These are phyloP conservation scores for Dipodascus geniculatus DNA, from an alignment of 805 yeast species.

Conservation along the genomic window DNA sequence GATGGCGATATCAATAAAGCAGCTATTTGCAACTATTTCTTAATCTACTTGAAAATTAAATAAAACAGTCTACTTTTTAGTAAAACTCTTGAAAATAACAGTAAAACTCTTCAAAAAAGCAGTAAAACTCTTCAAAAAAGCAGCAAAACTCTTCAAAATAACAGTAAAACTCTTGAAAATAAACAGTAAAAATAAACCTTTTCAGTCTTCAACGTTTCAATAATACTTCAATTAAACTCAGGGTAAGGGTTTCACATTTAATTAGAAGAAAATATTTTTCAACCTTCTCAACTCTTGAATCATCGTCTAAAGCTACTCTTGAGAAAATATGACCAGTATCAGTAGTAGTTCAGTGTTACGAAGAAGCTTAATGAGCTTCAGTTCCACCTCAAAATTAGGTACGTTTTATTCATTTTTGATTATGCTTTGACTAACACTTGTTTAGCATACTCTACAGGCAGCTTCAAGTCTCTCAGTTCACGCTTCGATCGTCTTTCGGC, in stretches of 20 bases:
- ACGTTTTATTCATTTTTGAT: neutral
- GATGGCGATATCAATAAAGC: no score
- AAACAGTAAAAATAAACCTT: no score
- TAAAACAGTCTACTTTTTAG: no score
- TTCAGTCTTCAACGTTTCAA: neutral
- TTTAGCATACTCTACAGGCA: neutral
- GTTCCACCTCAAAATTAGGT: neutral
- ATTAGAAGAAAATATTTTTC: neutral
- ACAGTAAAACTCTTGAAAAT: no score
- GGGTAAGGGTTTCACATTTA: neutral
- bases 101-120: no score
- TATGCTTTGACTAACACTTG: neutral
- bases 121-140: no score
- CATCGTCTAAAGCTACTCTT: neutral
- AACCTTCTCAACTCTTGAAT: neutral
- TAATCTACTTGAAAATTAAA: no score
- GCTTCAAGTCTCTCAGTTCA: neutral
- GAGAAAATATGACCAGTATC: neutral
- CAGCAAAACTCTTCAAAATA: no score
- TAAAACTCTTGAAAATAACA: no score
- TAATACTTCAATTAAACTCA: no score
- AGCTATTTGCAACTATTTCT: no score
- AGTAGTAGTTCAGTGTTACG: neutral
- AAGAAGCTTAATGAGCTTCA: neutral
- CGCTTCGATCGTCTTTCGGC: neutral